Evolutionary conservation across 129 eudicot genomes (phyloP), one percentile per base, ranked within the genome.

Genomic region (Lactuca saligna): DNA sequence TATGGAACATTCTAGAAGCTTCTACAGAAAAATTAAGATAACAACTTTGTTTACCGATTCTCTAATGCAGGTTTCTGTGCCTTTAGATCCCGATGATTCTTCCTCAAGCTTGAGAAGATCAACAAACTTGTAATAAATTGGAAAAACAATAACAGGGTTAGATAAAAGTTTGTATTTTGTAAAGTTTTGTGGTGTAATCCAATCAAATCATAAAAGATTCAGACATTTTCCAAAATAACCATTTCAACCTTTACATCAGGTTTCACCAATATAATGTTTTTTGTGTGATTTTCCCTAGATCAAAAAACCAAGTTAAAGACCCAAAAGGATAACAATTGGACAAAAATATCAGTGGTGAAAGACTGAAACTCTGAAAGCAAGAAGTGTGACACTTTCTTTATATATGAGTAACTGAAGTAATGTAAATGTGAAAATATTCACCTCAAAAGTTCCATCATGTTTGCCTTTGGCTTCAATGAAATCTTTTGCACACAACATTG

Each of bases 401-500:
- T 44, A 61, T 31, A 63, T 54, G 25, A 61, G 13, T 15, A 54
- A 46, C 6, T 37, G 37, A 64, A 35, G 25, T 15, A 2, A 53
- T n/a, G 65, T 65, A 57, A 17, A 31, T 35, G 7, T 14, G 44
- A 60, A 51, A 63, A 37, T 11, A 35, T 9, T 59, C 38, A 88
- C 96, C 93, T 84, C 82, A 66, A 66, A 55, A 37, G 17, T 75
- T 6, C 37, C 70, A 29, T 80, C 85, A 54, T 78, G 59, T 5
- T 63, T 46, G 63, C 77, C 79, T 44, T 63, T 78, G 3, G 79
- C 89, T 29, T 72, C 69, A 33, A 20, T 39, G 78, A 82, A 83
- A 68, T 79, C 81, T 79, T 80, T 68, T 2, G 85, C 91, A 73
- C 88, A 88, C 69, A 77, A 72, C 74, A 76, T 50, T 46, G 91